These are phyloP conservation scores for Exophiala mesophila DNA, from an alignment of 2,329 filamentous ascomycete genomes.

Conservation along the genomic window DNA sequence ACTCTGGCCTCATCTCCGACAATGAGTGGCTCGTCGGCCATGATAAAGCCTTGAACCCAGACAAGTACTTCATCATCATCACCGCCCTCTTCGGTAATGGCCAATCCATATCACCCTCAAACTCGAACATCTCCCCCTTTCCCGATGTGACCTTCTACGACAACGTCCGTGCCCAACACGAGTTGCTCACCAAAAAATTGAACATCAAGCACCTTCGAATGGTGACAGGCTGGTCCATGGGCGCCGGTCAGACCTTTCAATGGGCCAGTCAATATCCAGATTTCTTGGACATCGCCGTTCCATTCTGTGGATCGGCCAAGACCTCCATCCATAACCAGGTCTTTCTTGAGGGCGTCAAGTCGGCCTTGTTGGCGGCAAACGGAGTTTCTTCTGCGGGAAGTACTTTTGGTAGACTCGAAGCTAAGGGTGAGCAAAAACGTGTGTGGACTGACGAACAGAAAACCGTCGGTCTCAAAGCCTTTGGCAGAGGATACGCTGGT, in stretches of 20 bases:
- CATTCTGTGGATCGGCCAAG: slow-evolving; percentile 62
- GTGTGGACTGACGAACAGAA: slow-evolving; percentile 52
- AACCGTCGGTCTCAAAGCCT: slow-evolving; percentile 60
- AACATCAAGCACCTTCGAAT: slow-evolving; percentile 56
- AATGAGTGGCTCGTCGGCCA: slow-evolving; percentile 71
- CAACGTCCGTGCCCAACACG: slow-evolving; percentile 63
- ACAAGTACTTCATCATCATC: slow-evolving; percentile 64
- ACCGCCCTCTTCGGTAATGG: slow-evolving; percentile 65
- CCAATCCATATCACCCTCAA: slow-evolving; percentile 64
- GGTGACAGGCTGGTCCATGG: slow-evolving; percentile 68
- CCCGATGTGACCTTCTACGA: slow-evolving; percentile 62
- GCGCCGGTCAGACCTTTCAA: slow-evolving; percentile 61
- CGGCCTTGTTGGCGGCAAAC: slow-evolving; percentile 55
- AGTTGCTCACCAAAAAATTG: slow-evolving; percentile 60
- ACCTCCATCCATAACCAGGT: slow-evolving; percentile 65
- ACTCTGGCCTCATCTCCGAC: slow-evolving; percentile 61
- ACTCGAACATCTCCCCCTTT: slow-evolving; percentile 54
- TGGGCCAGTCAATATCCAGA: slow-evolving; percentile 60
- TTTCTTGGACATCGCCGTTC: slow-evolving; percentile 61
- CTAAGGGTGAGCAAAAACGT: slow-evolving; percentile 33
- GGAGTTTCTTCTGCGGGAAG: slow-evolving; percentile 50
- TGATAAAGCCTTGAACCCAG: slow-evolving; percentile 60
- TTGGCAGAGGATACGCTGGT: slow-evolving; percentile 71
- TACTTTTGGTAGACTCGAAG: slow-evolving; percentile 41
- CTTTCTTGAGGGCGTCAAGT: slow-evolving; percentile 62